phyloP scores from a whole-genome alignment of 805 yeast genomes.

The Nakazawaea ishiwadae region DNA sequence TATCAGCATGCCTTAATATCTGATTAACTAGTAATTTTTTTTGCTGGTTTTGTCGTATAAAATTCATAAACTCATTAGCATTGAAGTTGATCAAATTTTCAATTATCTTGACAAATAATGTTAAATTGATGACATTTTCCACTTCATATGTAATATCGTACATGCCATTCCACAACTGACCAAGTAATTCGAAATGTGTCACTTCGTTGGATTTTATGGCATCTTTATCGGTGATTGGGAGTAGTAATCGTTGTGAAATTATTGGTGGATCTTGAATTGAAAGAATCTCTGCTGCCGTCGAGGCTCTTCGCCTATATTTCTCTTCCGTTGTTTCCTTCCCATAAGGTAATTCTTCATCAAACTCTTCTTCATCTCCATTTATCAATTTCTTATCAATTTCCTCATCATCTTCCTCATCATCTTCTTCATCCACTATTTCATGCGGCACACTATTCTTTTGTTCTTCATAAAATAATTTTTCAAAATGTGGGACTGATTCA shows the following conservation, averaged over 20 bases:
- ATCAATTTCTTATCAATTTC: slow-evolving; percentile 17
- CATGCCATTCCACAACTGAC: slow-evolving; percentile 8
- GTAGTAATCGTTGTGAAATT: slow-evolving; percentile 57
- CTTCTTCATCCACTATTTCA: background rate
- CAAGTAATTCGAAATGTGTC: slow-evolving; percentile 3
- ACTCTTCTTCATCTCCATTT: slow-evolving; percentile 12
- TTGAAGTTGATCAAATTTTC: slow-evolving; percentile 82
- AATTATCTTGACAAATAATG: slow-evolving; percentile 68
- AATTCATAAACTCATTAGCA: slow-evolving; percentile 69
- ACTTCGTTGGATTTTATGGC: slow-evolving; percentile 9
- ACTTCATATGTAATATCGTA: background rate
- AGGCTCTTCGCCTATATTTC: slow-evolving; percentile 25
- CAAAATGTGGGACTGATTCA: slow-evolving; percentile 16
- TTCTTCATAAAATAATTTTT: slow-evolving; percentile 8
- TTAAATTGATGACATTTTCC: slow-evolving; percentile 4
- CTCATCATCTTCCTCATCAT: background rate
- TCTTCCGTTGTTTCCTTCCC: slow-evolving; percentile 12
- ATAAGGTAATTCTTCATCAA: slow-evolving; percentile 16
- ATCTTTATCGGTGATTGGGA: slow-evolving; percentile 52
- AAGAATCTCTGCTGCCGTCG: slow-evolving; percentile 71
- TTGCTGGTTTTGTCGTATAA: slow-evolving; percentile 43
- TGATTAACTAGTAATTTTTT: slow-evolving; percentile 54
- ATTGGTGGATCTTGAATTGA: slow-evolving; percentile 82
- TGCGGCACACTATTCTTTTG: background rate
- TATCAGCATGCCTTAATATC: slow-evolving; percentile 75